A percentile compares a stretch with the other conserved stretches of the same genome.
Evolutionary conservation across 495 filamentous ascomycete species (phyloP).

Genomic region (Friedmanniomyces endolithicus): DNA sequence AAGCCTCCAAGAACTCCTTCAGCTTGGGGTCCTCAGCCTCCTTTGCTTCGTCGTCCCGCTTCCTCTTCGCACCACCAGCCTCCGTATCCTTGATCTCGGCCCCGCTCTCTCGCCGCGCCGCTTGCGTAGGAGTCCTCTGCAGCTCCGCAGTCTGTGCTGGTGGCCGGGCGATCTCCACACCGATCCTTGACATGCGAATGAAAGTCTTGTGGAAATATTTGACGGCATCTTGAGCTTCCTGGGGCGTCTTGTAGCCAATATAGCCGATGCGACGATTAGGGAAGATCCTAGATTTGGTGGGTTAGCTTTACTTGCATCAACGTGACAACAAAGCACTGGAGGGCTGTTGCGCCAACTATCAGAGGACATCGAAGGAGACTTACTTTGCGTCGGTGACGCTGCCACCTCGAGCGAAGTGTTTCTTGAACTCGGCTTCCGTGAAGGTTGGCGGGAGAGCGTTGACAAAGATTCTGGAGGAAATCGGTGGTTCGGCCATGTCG

Average conservation of each 20-base stretch:
- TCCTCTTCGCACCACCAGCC: slow-evolving; percentile 24
- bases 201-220: slow-evolving; percentile 92
- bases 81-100: neutral
- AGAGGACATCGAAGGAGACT: no score
- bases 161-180: slow-evolving; percentile 78
- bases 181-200: slow-evolving; percentile 92
- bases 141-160: slow-evolving; percentile 33
- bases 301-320: no score
- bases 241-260: slow-evolving; percentile 77
- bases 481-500: slow-evolving; percentile 33
- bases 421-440: slow-evolving; percentile 66
- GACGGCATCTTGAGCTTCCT: slow-evolving; percentile 68
- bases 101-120: neutral
- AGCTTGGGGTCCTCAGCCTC: slow-evolving; percentile 57
- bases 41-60: slow-evolving; percentile 45
- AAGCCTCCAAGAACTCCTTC: slow-evolving; percentile 73
- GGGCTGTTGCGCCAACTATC: no score
- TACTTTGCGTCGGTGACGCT: slow-evolving; percentile 70
- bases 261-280: slow-evolving; percentile 41
- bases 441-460: slow-evolving; percentile 65
- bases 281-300: slow-evolving; percentile 47
- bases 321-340: no score
- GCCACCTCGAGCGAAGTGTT: slow-evolving; percentile 39
- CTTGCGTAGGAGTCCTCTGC: neutral
- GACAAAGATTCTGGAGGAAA: slow-evolving; percentile 76